Evolutionary conservation across 257 asterid species (phyloP).

Genomic region (Vinca minor): DNA sequence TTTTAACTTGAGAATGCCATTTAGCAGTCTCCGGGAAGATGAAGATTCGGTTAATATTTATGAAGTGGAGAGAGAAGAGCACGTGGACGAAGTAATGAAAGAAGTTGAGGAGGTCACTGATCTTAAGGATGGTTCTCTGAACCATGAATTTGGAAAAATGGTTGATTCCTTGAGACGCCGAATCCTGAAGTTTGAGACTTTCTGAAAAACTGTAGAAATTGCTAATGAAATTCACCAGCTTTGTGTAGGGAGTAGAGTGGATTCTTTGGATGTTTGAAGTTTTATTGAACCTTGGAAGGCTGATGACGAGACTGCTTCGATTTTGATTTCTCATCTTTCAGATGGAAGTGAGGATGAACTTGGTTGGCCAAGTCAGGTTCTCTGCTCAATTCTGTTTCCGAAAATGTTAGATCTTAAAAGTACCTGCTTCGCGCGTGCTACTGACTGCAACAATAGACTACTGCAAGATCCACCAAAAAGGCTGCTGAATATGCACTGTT

Average conservation of each 20-base stretch:
- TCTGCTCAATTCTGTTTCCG: slow-evolving; percentile 65
- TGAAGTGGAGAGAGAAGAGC: slow-evolving; percentile 24
- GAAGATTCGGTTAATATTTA: slow-evolving; percentile 18
- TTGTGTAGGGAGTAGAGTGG: slow-evolving; percentile 23
- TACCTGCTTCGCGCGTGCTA: slow-evolving; percentile 49
- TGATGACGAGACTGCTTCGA: slow-evolving; percentile 57
- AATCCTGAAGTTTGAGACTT: slow-evolving; percentile 30
- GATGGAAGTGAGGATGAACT: slow-evolving; percentile 32
- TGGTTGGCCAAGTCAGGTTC: slow-evolving; percentile 52
- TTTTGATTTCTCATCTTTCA: slow-evolving; percentile 40
- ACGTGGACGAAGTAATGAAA: slow-evolving; percentile 31
- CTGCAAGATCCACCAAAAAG: slow-evolving; percentile 61
- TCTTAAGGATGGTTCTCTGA: slow-evolving; percentile 24
- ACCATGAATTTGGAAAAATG: slow-evolving; percentile 27
- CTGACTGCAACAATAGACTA: slow-evolving; percentile 36
- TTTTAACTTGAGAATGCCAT: slow-evolving; percentile 19
- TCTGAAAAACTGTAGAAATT: slow-evolving; percentile 34
- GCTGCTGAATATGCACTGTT: slow-evolving; percentile 58
- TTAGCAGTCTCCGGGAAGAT: slow-evolving; percentile 23
- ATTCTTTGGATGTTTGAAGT: slow-evolving; percentile 34
- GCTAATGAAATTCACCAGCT: slow-evolving; percentile 40
- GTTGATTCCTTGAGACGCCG: slow-evolving; percentile 30
- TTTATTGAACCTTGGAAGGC: slow-evolving; percentile 60
- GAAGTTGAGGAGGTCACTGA: slow-evolving; percentile 25
- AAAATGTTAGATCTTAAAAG: slow-evolving; percentile 42